Evolutionary conservation across 805 yeast genomes (phyloP), one percentile per base, ranked within the genome.

Genomic region (Hanseniaspora lindneri): DNA sequence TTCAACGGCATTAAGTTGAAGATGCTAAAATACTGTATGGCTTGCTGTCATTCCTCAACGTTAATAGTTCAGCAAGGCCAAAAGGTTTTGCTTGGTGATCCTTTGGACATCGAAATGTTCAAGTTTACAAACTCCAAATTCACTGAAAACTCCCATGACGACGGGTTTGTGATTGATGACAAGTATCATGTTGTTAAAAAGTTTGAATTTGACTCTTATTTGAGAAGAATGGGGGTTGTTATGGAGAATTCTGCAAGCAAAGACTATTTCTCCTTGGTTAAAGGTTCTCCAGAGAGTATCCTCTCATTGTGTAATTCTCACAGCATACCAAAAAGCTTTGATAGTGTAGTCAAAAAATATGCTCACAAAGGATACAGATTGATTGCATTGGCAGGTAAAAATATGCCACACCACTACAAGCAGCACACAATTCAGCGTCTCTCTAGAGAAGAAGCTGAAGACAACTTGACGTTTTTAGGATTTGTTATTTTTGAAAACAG

Each of bases 241-340:
- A 78, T 79, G 14, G 74, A 75, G 51, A 67, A 39, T 10, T 17
- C 20, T 9, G 16, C 70, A 1, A 65, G 63, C 34, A 56, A 62
- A 27, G 69, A 67, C 19, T 62, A 66, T 19, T 60, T 65, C 17
- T 68, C 79, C 0, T 80, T 76, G 60, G 86, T 92, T 11, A 92
- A 92, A 60, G 99, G 99, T 42, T 98, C 99, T 0, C 99, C 99
- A 0, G 99, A 92, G 60, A 84, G 88, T 10, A 83, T 92, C 72
- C 69, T 74, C 27, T 80, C 77, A 16, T 76, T 92, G 27, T 92
- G 98, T 65, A 66, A 68, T 14, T 76, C 80, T 1, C 76, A 73
- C 17, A 68, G 87, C 0, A 64, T 92, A 42, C 98, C 99, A 1
- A 59, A 63, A 1, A 75, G 87, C 57, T 92, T 75, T 60, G 80